A percentile compares a stretch with the other conserved stretches of the same genome.
Conservation (phyloP, 176 grass and related monocot genomes). For the Musa beccarii region DNA sequence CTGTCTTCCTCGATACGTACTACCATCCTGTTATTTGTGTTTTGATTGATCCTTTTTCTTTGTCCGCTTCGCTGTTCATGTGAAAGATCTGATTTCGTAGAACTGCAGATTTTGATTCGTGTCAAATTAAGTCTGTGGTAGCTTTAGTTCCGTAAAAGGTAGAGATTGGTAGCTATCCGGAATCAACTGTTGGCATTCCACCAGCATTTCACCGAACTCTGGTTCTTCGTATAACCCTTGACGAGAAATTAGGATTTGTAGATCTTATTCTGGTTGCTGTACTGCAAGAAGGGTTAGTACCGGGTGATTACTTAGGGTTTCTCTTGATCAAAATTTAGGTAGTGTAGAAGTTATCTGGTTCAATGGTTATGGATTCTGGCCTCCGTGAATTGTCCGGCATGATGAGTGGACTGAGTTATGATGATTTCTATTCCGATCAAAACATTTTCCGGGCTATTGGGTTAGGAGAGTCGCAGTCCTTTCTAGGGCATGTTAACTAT, state of each 20-base stretch:
- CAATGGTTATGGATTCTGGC: slow-evolving; percentile 21
- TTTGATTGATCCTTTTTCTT: not conserved
- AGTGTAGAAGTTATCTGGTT: not conserved
- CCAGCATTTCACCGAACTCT: no score
- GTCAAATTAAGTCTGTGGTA: no score
- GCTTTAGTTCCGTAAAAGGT: no score
- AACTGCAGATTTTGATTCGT: no score
- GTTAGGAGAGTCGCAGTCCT: not conserved
- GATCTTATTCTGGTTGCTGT: not conserved
- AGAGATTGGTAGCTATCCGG: no score
- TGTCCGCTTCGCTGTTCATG: no score
- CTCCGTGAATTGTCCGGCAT: slow-evolving; percentile 15
- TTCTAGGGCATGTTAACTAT: not conserved
- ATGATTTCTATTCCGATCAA: slow-evolving; percentile 13
- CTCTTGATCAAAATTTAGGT: not conserved
- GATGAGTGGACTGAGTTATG: slow-evolving; percentile 13
- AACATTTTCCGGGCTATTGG: slow-evolving; percentile 6
- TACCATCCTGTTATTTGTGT: not conserved
- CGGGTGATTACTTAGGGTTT: not conserved
- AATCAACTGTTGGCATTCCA: not conserved
- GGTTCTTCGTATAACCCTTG: not conserved
- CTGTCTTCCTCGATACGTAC: not conserved
- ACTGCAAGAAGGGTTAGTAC: not conserved
- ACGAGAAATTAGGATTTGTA: not conserved
- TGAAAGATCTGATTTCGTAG: no score